Conservation (phyloP, 352 stramenopile species). For the Pythium rhizo-oryzae region DNA sequence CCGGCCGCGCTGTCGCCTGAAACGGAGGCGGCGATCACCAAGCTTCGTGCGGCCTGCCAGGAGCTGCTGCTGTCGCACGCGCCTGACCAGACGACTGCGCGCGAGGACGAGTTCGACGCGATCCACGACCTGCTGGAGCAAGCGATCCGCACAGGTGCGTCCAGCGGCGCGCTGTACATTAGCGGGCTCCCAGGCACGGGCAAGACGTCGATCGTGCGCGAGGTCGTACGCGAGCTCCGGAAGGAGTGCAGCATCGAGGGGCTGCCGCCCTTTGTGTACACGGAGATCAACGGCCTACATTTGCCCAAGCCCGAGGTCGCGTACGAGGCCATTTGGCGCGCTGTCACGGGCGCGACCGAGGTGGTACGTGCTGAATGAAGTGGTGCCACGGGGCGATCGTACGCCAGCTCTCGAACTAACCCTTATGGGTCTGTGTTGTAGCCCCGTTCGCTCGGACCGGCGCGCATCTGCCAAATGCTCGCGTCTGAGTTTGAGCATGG, state of each 20-base stretch:
- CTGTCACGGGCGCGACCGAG: conserved; percentile 33
- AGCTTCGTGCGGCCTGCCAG: conserved; percentile 54
- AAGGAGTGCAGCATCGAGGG: conserved; percentile 33
- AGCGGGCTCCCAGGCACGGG: conserved; percentile 67
- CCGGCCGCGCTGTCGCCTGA: neutral
- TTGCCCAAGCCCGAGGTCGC: conserved; percentile 67
- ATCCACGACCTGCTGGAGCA: conserved; percentile 58
- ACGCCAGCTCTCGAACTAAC: too few species aligned
- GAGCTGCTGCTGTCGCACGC: conserved; percentile 67
- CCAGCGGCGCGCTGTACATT: conserved; percentile 65
- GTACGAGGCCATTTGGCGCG: conserved; percentile 68
- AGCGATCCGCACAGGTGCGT: conserved; percentile 56
- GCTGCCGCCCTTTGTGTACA: conserved; percentile 55
- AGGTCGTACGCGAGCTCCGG: conserved; percentile 59
- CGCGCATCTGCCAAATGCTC: conserved; percentile 47
- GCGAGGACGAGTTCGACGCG: conserved; percentile 60
- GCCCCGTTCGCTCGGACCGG: conserved; percentile 33
- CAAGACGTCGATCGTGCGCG: conserved; percentile 76
- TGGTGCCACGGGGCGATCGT: too few species aligned
- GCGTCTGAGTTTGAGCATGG: conserved; percentile 51
- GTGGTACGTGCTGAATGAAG: conserved; percentile 13
- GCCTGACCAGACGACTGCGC: conserved; percentile 53
- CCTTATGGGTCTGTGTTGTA: too few species aligned
- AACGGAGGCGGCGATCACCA: conserved; percentile 29
- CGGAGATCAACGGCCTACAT: conserved; percentile 74